Evolutionary conservation across 441 rosid species (phyloP), one percentile per base, ranked within the genome.

Genomic region (Macaranga tanarius): DNA sequence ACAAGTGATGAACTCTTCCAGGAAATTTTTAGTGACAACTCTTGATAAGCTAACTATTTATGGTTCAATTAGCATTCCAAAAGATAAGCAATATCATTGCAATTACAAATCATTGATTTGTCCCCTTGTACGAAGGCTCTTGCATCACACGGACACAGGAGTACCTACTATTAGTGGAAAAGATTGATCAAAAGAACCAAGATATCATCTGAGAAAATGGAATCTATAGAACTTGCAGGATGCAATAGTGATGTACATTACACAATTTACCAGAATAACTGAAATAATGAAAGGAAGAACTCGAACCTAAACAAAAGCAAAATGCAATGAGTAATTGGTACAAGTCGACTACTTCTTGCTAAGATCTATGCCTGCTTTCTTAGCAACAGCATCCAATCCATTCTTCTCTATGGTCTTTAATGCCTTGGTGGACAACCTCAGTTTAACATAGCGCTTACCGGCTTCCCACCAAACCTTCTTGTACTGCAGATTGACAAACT

Each of bases 401-500:
- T 94, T 90, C 77, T 94, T 94, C 84, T 94, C 97, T 26, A 92
- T 89, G 22, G 97, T 94, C 88, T 90, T 92, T 65, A 95, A 74
- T 0, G 97, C 99, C 77, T 95, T 92, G 20, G 97, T 95, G 0
- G 99, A 92, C 66, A 95, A 71, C 25, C 96, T 88, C 57, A 95
- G 84, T 60, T 92, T 92, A 45, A 92, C 86, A 52, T 79, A 95
- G 9, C 97, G 96, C 73, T 91, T 92, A 6, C 97, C 99, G 2
- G 89, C 92, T 82, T 92, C 99, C 99, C 99, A 95, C 99, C 97
- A 95, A 26, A 92, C 79, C 79, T 50, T 89, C 86, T 95, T 92
- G 87, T 91, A 89, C 76, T 95, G 99, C 70, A 95, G 79, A 78
- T 95, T 95, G 59, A 95, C 99, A 80, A 88, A 89, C 82, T 92